Evolutionary conservation across 1,284 basidiomycete species (phyloP).

Genomic region (Apiotrichum domesticum): DNA sequence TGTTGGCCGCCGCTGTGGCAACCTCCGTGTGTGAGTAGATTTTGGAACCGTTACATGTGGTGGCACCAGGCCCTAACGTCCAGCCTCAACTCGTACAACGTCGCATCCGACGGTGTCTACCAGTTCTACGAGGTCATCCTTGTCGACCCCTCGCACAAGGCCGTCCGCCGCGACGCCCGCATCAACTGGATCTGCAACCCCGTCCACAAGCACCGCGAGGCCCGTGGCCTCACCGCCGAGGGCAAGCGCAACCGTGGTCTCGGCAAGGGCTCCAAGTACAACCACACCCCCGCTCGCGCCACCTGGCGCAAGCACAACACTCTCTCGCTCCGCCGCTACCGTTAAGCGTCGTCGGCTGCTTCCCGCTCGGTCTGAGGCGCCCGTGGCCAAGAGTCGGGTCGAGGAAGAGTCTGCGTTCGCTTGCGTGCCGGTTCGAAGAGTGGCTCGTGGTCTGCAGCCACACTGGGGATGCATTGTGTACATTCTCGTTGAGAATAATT

Average conservation of each 20-base stretch:
- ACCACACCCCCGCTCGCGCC: conserved; percentile 83
- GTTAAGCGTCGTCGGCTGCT: conserved; percentile 54
- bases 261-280: conserved; percentile 93
- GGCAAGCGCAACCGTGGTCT: conserved; percentile 80
- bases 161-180: conserved; percentile 84
- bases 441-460: too few species aligned
- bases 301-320: conserved; percentile 99
- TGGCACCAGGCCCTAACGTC: too few species aligned
- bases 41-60: too few species aligned
- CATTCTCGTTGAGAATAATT: not conserved
- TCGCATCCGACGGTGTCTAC: conserved; percentile 99
- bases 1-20: conserved; percentile 92
- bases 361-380: not conserved
- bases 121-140: conserved; percentile 99
- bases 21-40: conserved; percentile 68
- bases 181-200: conserved; percentile 96
- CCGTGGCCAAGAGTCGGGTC: not conserved
- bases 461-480: conserved; percentile 13
- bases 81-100: conserved; percentile 91
- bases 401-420: not conserved
- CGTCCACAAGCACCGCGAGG: conserved; percentile 97
- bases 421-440: not conserved
- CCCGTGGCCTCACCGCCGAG: conserved; percentile 91
- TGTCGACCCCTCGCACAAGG: conserved; percentile 65
- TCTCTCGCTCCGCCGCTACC: conserved; percentile 94